Evolutionary conservation across 306 rosid species (phyloP), one percentile per base, ranked within the genome.

Genomic region (Glycine soja): DNA sequence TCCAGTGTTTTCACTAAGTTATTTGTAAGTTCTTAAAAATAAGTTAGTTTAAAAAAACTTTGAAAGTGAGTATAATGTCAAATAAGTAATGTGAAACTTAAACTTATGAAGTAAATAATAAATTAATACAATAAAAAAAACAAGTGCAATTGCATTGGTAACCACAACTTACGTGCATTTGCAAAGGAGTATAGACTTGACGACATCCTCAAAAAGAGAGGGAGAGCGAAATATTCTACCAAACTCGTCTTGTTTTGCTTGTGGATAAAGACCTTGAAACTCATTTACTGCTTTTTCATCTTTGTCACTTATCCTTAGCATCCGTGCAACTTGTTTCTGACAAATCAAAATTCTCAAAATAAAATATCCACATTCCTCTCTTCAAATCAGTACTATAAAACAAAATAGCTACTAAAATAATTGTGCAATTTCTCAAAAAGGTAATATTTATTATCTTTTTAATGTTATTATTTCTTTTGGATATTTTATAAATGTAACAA

Each of bases 171-270:
- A 88, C 88, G 12, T 15, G 80, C 71, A 15, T 4, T 80, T n/a
- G 70, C 86, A 82, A 7, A 88, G 84, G 8, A 88, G 86, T 12
- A 88, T 30, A 18, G 80, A 80, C 80, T 85, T 88, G 34, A 83
- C 61, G 3, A 48, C 80, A 14, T 88, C 89, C 18, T 80, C 84
- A 73, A 80, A 73, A 36, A 52, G 9, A 2, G 74, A 38, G 46
- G 84, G 84, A 63, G 84, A 80, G 14, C 79, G 74, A 24, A 80
- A 80, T 40, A 48, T 34, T 51, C 84, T 61, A 1, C 79, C 79
- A 10, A 80, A 73, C 0, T 67, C 84, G 7, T 18, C 59, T 32
- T 63, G 0, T 32, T 73, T 73, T 0, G 74, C 84, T 64, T 8
- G 13, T 42, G 74, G 68, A 81, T 64, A 56, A 32, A 81, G 10